phyloP scores from a whole-genome alignment of 129 eudicot species.

The Flaveria trinervia region DNA sequence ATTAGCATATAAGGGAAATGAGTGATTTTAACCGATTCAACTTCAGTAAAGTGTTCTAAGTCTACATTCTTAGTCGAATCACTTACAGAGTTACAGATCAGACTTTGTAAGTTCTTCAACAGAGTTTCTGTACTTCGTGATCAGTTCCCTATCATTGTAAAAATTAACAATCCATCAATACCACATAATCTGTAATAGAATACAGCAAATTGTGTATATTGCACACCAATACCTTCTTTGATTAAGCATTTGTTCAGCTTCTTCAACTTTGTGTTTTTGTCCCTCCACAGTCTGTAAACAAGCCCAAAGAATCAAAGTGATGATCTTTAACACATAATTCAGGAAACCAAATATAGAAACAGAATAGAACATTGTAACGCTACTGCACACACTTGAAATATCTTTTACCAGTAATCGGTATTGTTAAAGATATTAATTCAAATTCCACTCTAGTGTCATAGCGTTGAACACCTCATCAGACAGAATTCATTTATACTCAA shows the following conservation, averaged over 20 bases:
- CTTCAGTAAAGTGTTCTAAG: background rate
- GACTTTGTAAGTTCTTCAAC: conserved; percentile 77
- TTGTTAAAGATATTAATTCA: background rate
- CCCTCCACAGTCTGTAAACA: conserved; percentile 80
- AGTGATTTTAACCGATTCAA: background rate
- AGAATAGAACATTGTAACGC: background rate
- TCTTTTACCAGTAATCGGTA: background rate
- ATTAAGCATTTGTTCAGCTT: conserved; percentile 70
- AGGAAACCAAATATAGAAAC: background rate
- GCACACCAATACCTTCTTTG: conserved; percentile 66
- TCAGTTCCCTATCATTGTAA: conserved; percentile 61
- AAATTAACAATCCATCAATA: conserved; percentile 10
- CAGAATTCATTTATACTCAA: background rate
- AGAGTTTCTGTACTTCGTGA: conserved; percentile 58
- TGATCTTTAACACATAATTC: background rate
- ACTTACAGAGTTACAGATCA: conserved; percentile 48
- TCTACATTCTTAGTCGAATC: conserved; percentile 12
- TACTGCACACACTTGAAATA: background rate
- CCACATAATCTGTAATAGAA: background rate
- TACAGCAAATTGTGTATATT: background rate
- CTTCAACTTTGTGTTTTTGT: conserved; percentile 72
- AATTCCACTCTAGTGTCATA: background rate
- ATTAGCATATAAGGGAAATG: background rate
- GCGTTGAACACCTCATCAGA: background rate
- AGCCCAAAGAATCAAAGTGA: conserved; percentile 12